Conservation (phyloP, 2,329 filamentous ascomycete species). For the Berkeleyomyces rouxiae region DNA sequence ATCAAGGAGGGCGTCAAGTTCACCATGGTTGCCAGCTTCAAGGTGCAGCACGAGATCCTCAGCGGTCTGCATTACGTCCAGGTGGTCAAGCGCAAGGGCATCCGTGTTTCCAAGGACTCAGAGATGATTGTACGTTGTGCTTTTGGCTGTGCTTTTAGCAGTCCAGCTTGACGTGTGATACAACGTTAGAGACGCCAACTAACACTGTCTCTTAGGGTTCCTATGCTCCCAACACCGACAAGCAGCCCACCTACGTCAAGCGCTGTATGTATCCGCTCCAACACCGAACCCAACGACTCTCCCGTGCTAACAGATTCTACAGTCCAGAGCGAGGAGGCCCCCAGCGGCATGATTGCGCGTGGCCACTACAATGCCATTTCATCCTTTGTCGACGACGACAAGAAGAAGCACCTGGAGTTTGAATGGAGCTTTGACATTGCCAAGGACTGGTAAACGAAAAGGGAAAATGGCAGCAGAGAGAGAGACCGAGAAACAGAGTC, state of each 20-base stretch:
- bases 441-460: slow-evolving; percentile 66
- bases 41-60: slow-evolving; percentile 92
- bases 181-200: slow-evolving; percentile 12
- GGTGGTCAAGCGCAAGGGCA: slow-evolving; percentile 74
- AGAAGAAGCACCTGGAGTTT: slow-evolving; percentile 76
- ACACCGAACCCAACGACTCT: not conserved
- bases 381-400: slow-evolving; percentile 89
- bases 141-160: not conserved
- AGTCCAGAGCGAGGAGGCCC: slow-evolving; percentile 88
- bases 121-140: slow-evolving; percentile 76
- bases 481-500: not conserved
- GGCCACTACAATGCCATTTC: slow-evolving; percentile 82
- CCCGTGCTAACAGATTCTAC: not conserved
- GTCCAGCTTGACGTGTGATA: too few species aligned
- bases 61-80: slow-evolving; percentile 94
- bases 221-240: slow-evolving; percentile 82
- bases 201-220: slow-evolving; percentile 46
- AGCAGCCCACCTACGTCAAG: slow-evolving; percentile 74
- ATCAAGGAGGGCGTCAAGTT: slow-evolving; percentile 94
- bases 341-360: slow-evolving; percentile 74
- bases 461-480: not conserved
- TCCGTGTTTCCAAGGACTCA: slow-evolving; percentile 79
- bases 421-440: slow-evolving; percentile 93
- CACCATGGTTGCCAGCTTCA: slow-evolving; percentile 86
- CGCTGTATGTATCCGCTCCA: slow-evolving; percentile 50